Conservation (phyloP, 306 rosid genomes). For the Casuarina cunninghamiana region DNA sequence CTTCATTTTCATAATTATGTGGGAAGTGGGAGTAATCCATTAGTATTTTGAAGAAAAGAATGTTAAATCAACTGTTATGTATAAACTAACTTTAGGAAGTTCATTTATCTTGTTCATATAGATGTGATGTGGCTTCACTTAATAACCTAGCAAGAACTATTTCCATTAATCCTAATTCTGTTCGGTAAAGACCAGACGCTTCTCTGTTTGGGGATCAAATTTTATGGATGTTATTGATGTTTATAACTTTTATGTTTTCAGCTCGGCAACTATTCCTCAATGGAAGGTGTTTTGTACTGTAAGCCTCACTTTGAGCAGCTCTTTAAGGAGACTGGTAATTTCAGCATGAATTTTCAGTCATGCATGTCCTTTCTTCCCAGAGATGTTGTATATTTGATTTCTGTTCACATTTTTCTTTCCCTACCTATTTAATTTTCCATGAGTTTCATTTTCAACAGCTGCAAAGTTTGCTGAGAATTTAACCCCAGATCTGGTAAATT, state of each 20-base stretch:
- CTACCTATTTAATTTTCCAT: slow-evolving; percentile 33
- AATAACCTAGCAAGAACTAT: not conserved
- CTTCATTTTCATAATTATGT: not conserved
- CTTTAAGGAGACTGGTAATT: slow-evolving; percentile 81
- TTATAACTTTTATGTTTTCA: slow-evolving; percentile 40
- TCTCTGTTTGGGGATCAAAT: slow-evolving; percentile 23
- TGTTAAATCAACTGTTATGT: not conserved
- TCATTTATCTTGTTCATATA: not conserved
- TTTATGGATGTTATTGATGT: slow-evolving; percentile 11
- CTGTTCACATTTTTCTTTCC: slow-evolving; percentile 1
- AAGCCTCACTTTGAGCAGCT: slow-evolving; percentile 98
- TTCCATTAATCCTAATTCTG: not conserved
- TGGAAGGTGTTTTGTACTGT: slow-evolving; percentile 94
- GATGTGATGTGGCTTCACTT: not conserved
- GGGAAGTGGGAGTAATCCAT: not conserved
- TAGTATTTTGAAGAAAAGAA: not conserved
- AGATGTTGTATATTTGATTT: slow-evolving; percentile 21
- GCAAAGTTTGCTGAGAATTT: slow-evolving; percentile 76
- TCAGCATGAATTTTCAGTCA: slow-evolving; percentile 83
- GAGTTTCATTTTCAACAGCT: slow-evolving; percentile 64
- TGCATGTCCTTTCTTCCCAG: slow-evolving; percentile 47
- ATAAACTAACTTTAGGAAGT: not conserved
- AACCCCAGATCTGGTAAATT: slow-evolving; percentile 79
- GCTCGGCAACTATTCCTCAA: slow-evolving; percentile 93
- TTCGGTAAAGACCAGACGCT: not conserved